Evolutionary conservation across 768 basidiomycete species (phyloP).

Genomic region (Cytidiella melzeri): DNA sequence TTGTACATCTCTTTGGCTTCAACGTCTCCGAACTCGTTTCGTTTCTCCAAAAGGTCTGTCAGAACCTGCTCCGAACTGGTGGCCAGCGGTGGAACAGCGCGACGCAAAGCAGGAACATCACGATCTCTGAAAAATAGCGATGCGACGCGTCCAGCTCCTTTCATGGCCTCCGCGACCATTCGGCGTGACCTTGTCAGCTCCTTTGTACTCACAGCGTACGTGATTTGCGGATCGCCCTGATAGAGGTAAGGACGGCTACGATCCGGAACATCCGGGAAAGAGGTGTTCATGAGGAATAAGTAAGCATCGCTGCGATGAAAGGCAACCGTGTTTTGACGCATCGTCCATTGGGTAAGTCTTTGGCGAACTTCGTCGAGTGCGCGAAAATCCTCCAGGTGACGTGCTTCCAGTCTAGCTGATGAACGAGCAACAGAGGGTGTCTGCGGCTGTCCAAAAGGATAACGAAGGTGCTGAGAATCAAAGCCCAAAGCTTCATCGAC

Average conservation of each 20-base stretch:
- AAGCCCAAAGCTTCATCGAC: conserved; percentile 50
- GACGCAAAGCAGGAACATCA: conserved; percentile 57
- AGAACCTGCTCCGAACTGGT: conserved; percentile 28
- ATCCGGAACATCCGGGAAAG: conserved; percentile 1
- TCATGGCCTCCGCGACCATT: conserved; percentile 78
- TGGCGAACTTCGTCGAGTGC: not conserved
- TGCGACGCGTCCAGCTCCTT: conserved; percentile 67
- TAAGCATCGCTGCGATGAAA: not conserved
- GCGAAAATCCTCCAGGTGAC: not conserved
- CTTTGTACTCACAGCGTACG: conserved; percentile 36
- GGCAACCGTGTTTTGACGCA: not conserved
- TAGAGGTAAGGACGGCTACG: conserved; percentile 13
- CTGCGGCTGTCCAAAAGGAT: conserved; percentile 40
- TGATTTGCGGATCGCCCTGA: conserved; percentile 46
- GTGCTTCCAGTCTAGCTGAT: not conserved
- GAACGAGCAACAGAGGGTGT: conserved; percentile 1
- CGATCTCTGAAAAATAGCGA: conserved; percentile 64
- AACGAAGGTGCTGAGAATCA: conserved; percentile 8
- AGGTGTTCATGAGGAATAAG: not conserved
- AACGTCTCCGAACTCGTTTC: conserved; percentile 43
- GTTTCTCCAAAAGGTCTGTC: conserved; percentile 40
- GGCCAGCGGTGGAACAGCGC: conserved; percentile 32
- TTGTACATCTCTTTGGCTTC: conserved; percentile 30
- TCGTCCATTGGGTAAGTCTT: not conserved
- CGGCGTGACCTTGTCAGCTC: conserved; percentile 38